Conservation (phyloP, 169 alveolate genomes). For the Amoebophrya sp. region DNA sequence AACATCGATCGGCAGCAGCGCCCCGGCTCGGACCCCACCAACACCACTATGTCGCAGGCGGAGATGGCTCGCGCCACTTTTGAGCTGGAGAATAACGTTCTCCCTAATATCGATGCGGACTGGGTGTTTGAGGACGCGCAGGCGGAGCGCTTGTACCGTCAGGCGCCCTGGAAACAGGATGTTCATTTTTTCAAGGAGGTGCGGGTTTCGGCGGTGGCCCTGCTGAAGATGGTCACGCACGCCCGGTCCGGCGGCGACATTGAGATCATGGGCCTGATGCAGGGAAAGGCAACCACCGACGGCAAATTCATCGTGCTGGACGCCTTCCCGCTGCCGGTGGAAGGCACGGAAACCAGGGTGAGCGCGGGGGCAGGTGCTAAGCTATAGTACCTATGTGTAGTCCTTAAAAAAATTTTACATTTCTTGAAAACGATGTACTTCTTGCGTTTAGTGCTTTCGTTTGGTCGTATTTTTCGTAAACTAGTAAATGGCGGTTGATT, state of each 20-base stretch:
- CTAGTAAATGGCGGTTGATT: too few relatives aligned
- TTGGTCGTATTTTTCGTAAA: too few relatives aligned
- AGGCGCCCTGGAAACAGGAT: background rate
- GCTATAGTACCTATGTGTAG: too few relatives aligned
- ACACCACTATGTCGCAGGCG: background rate
- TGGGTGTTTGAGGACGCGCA: background rate
- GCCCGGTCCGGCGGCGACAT: slow-evolving; percentile 59
- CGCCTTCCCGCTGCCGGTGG: slow-evolving; percentile 75
- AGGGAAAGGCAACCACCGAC: slow-evolving; percentile 54
- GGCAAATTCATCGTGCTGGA: slow-evolving; percentile 61
- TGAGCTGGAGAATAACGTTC: background rate
- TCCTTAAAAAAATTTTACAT: too few relatives aligned
- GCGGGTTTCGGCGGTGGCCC: slow-evolving; percentile 57
- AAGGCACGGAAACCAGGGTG: slow-evolving; percentile 78
- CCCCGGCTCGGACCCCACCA: too few relatives aligned
- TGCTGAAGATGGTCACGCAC: slow-evolving; percentile 71
- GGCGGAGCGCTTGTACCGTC: background rate
- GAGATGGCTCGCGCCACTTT: background rate
- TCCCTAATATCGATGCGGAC: background rate
- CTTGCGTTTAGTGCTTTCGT: too few relatives aligned
- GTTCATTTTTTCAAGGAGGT: too few relatives aligned
- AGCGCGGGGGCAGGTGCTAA: slow-evolving; percentile 60
- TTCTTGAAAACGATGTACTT: too few relatives aligned
- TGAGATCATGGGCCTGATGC: slow-evolving; percentile 84
- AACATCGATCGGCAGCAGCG: too few relatives aligned